Conservation (phyloP, 805 yeast species). For the Naumovozyma castellii region DNA sequence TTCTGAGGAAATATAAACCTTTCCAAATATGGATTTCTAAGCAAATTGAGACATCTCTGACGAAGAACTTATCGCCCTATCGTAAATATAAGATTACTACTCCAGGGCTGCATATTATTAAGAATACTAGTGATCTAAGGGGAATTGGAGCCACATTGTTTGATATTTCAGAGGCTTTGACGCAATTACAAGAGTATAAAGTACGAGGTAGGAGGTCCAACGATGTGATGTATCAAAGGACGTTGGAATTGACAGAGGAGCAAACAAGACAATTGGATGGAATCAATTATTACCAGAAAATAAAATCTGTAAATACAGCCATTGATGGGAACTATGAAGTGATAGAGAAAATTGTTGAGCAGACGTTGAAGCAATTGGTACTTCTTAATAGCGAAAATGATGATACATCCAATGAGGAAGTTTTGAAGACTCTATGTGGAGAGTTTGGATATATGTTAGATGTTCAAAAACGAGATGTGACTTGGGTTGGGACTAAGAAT, state of each 20-base stretch:
- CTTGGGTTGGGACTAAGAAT: background rate
- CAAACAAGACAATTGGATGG: conserved; percentile 24
- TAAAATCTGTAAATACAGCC: conserved; percentile 40
- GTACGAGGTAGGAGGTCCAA: conserved; percentile 14
- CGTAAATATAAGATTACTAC: background rate
- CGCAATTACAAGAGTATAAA: conserved; percentile 14
- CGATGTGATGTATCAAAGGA: conserved; percentile 13
- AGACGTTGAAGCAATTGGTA: conserved; percentile 27
- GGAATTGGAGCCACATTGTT: background rate
- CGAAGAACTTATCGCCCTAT: background rate
- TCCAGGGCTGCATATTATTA: background rate
- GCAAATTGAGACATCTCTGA: conserved; percentile 6
- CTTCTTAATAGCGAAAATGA: background rate
- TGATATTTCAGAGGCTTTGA: conserved; percentile 1
- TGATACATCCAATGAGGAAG: conserved; percentile 32
- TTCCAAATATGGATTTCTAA: conserved; percentile 14
- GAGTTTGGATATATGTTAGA: conserved; percentile 24
- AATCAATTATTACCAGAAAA: conserved; percentile 46
- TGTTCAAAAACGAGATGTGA: conserved; percentile 5
- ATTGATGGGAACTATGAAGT: conserved; percentile 41
- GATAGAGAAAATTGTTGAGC: conserved; percentile 36
- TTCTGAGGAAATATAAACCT: conserved; percentile 15
- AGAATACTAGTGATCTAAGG: background rate
- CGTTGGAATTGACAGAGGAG: conserved; percentile 7
- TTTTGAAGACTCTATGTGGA: conserved; percentile 32